Evolutionary conservation across 495 filamentous ascomycete species (phyloP).

Genomic region (Parachaetomium inaequale): DNA sequence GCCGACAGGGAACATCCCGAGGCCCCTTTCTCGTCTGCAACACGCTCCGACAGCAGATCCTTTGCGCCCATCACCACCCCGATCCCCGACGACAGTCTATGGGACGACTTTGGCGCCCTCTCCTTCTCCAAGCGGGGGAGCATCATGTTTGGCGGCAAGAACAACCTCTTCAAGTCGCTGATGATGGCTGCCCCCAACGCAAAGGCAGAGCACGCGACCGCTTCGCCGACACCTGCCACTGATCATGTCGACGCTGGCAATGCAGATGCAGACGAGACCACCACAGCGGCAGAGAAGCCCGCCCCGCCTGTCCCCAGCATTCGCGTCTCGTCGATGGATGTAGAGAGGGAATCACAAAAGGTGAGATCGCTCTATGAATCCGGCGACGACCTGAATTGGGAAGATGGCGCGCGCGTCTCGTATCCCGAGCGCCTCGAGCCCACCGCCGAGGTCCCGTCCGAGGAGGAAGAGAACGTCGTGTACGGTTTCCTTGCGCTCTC

Average conservation of each 20-base stretch:
- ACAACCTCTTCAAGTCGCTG: conserved; percentile 24
- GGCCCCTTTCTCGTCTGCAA: conserved; percentile 23
- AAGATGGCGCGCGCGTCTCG: conserved; percentile 51
- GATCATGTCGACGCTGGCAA: background rate
- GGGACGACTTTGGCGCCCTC: conserved; percentile 48
- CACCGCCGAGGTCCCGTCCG: conserved; percentile 48
- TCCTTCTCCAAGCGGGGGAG: conserved; percentile 62
- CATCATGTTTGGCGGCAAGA: conserved; percentile 57
- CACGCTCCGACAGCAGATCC: conserved; percentile 13
- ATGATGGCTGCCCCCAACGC: conserved; percentile 8
- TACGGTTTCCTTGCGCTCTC: conserved; percentile 49
- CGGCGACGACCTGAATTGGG: conserved; percentile 57
- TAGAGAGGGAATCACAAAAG: conserved; percentile 80
- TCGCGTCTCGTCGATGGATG: conserved; percentile 67
- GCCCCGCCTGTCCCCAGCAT: conserved; percentile 40
- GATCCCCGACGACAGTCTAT: conserved; percentile 51
- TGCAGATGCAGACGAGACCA: background rate
- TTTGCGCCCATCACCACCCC: conserved; percentile 49
- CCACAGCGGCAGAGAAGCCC: conserved; percentile 8
- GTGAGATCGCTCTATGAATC: conserved; percentile 90
- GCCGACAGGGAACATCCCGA: conserved; percentile 14
- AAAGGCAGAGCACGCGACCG: background rate
- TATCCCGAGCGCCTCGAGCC: conserved; percentile 42
- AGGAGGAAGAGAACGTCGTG: conserved; percentile 50
- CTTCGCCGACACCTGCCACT: background rate